phyloP scores from a whole-genome alignment of 2,329 filamentous ascomycete genomes.

The Balansia obtecta region DNA sequence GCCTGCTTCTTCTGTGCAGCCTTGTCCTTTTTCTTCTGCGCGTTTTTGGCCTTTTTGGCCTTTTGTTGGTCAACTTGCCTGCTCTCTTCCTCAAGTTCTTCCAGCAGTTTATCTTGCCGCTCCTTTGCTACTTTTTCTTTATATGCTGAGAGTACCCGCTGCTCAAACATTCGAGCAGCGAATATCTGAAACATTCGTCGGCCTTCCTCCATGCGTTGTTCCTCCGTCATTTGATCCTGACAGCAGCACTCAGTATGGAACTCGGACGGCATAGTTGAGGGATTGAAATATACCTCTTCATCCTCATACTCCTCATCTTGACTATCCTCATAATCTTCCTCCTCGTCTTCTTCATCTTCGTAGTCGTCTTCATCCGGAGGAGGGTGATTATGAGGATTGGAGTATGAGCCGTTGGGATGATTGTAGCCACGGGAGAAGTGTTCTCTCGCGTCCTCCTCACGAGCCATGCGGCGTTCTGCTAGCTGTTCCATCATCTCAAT shows the following conservation, averaged over 20 bases:
- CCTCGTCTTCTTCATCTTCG: constrained; percentile 52
- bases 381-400: constrained; percentile 56
- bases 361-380: constrained; percentile 68
- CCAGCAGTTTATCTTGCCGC: constrained; percentile 77
- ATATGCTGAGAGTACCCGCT: constrained; percentile 92
- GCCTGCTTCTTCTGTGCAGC: constrained; percentile 78
- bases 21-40: constrained; percentile 91
- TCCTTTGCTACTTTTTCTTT: constrained; percentile 92
- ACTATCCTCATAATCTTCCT: constrained; percentile 49
- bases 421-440: constrained; percentile 47
- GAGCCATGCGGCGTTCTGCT: constrained; percentile 91
- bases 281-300: constrained; percentile 54
- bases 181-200: constrained; percentile 99
- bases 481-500: constrained; percentile 99
- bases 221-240: constrained; percentile 92
- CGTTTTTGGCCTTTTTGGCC: constrained; percentile 86
- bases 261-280: constrained; percentile 25
- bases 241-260: constrained; percentile 33
- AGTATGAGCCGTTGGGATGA: constrained; percentile 48
- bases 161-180: constrained; percentile 97
- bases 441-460: constrained; percentile 72
- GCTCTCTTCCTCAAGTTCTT: constrained; percentile 81
- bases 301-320: constrained; percentile 61
- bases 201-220: constrained; percentile 98
- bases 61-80: constrained; percentile 66